Evolutionary conservation across 2,329 filamentous ascomycete genomes (phyloP).

Genomic region (Colletotrichum musicola): DNA sequence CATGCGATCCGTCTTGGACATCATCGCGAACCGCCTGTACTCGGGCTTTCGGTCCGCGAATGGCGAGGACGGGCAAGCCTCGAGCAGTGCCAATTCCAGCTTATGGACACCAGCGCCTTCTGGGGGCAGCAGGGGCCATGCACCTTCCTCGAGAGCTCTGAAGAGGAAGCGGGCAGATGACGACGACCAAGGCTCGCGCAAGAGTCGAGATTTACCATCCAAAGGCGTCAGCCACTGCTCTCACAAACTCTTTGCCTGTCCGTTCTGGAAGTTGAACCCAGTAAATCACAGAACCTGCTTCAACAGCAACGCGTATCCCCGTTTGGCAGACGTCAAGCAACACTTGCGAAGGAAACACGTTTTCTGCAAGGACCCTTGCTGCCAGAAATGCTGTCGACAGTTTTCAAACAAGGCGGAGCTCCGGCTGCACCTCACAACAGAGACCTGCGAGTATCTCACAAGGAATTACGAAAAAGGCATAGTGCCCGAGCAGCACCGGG

Average conservation of each 20-base stretch:
- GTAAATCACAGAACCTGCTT: background rate
- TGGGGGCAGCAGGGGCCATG: no score
- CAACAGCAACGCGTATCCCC: background rate
- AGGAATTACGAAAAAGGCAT: background rate
- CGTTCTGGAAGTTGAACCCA: background rate
- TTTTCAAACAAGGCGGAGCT: background rate
- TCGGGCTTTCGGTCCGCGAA: no score
- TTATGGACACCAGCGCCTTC: no score
- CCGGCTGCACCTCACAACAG: no score
- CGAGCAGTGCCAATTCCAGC: no score
- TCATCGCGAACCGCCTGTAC: no score
- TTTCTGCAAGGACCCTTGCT: background rate
- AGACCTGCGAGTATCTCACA: no score
- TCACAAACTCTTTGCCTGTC: background rate
- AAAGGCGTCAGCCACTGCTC: background rate
- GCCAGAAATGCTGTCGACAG: background rate
- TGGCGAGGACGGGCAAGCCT: no score
- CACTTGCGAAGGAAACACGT: slow-evolving; percentile 1
- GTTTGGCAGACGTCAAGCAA: background rate
- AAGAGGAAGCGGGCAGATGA: no score
- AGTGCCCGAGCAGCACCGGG: background rate
- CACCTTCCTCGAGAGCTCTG: no score
- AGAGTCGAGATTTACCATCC: background rate
- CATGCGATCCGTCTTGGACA: background rate
- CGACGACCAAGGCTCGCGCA: no score